Percentiles rank a stretch among this genome's conserved stretches.
phyloP scores from a whole-genome alignment of 2,329 filamentous ascomycete genomes.

The Aspergillus sp. region DNA sequence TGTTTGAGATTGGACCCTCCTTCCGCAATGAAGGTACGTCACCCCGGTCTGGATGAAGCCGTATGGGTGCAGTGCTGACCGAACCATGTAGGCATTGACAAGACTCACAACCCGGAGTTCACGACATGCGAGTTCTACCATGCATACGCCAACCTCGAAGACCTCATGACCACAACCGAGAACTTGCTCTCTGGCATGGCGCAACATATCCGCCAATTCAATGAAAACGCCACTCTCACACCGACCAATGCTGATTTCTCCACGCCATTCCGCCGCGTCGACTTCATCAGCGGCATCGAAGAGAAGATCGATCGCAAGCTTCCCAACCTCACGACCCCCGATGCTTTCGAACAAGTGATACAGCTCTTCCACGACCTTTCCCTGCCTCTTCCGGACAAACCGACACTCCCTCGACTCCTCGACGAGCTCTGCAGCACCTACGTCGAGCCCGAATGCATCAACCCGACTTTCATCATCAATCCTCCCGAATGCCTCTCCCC shows the following conservation, averaged over 20 bases:
- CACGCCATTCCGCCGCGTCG: slow-evolving; percentile 61
- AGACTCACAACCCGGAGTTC: slow-evolving; percentile 95
- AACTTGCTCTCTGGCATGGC: slow-evolving; percentile 64
- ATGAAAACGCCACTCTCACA: slow-evolving; percentile 41
- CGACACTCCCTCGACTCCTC: slow-evolving; percentile 68
- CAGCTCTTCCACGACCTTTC: slow-evolving; percentile 53
- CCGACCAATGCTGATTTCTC: slow-evolving; percentile 59
- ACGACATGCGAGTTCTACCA: slow-evolving; percentile 97
- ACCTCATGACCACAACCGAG: slow-evolving; percentile 75
- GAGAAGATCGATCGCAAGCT: slow-evolving; percentile 62
- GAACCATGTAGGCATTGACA: slow-evolving; percentile 59
- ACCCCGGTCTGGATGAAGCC: background rate
- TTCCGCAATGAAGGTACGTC: slow-evolving; percentile 83
- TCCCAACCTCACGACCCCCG: slow-evolving; percentile 57
- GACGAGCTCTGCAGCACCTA: slow-evolving; percentile 75
- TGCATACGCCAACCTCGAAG: slow-evolving; percentile 73
- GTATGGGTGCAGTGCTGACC: slow-evolving; percentile 5
- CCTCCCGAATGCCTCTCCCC: slow-evolving; percentile 91
- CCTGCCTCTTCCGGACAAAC: slow-evolving; percentile 51
- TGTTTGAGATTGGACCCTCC: slow-evolving; percentile 89
- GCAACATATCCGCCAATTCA: slow-evolving; percentile 50
- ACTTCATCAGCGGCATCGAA: slow-evolving; percentile 82
- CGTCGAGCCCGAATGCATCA: slow-evolving; percentile 72
- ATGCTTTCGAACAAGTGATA: slow-evolving; percentile 61
- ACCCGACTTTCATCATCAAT: slow-evolving; percentile 82